Conservation (phyloP, 768 basidiomycete genomes). For the Naganishia randhawae region DNA sequence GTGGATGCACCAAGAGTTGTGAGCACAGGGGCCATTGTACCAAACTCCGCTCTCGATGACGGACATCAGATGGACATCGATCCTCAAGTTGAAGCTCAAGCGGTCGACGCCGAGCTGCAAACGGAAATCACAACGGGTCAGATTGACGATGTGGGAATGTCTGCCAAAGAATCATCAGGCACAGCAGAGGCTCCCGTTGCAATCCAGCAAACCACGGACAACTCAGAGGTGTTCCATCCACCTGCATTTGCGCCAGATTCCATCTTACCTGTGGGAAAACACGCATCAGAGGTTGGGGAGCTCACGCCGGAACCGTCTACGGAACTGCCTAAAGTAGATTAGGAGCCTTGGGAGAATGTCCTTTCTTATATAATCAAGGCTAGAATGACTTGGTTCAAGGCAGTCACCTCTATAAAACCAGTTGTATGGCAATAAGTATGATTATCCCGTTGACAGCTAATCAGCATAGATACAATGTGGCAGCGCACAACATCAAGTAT, state of each 20-base stretch:
- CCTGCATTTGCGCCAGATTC: constrained; percentile 12
- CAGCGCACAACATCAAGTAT: background rate
- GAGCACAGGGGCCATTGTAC: constrained; percentile 23
- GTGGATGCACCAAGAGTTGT: constrained; percentile 13
- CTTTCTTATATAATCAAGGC: background rate
- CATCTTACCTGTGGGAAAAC: constrained; percentile 13
- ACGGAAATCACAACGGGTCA: constrained; percentile 19
- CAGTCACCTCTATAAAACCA: background rate
- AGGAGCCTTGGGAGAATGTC: background rate
- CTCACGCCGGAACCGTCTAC: constrained; percentile 8
- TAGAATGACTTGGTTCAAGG: background rate
- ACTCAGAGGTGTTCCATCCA: constrained; percentile 2
- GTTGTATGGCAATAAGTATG: background rate
- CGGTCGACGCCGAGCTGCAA: constrained; percentile 22
- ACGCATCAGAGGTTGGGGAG: constrained; percentile 16
- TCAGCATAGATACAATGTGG: constrained; percentile 19
- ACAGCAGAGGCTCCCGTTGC: background rate
- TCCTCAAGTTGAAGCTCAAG: constrained; percentile 24
- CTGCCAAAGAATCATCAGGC: background rate
- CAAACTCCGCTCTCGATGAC: background rate
- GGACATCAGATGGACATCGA: constrained; percentile 21
- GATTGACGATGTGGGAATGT: constrained; percentile 20
- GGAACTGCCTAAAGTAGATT: background rate
- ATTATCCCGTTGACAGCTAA: background rate
- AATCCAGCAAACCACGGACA: background rate